Evolutionary conservation across 2,329 filamentous ascomycete species (phyloP).

Genomic region (Venturia asperata): DNA sequence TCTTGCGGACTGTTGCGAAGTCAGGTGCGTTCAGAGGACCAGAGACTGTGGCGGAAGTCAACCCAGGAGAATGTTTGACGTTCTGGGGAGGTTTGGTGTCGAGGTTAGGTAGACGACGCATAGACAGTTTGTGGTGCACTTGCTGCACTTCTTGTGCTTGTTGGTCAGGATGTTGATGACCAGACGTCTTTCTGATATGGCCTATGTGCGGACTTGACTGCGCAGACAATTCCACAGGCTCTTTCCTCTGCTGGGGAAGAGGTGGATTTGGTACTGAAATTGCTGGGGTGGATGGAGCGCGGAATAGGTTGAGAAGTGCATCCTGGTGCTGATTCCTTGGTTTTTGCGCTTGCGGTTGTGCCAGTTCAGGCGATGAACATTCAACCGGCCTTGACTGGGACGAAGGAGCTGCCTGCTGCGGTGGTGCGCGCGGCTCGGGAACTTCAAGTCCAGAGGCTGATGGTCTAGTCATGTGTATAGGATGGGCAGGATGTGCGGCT

Average conservation of each 20-base stretch:
- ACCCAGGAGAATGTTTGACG: background rate
- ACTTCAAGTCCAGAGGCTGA: background rate
- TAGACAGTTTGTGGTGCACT: constrained; percentile 16
- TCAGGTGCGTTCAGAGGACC: constrained; percentile 38
- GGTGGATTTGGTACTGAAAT: constrained; percentile 8
- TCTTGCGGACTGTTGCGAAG: constrained; percentile 32
- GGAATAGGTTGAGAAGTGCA: constrained; percentile 41
- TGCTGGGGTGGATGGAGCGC: constrained; percentile 27
- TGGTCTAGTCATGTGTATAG: constrained; percentile 9
- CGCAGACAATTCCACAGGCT: constrained; percentile 26
- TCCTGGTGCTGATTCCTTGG: constrained; percentile 33
- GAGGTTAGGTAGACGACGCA: constrained; percentile 16
- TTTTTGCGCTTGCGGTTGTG: constrained; percentile 15
- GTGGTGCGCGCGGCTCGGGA: background rate
- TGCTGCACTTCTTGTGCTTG: constrained; percentile 14
- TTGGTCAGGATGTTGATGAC: constrained; percentile 16
- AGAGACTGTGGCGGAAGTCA: constrained; percentile 33
- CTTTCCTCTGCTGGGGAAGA: background rate
- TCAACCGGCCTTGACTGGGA: constrained; percentile 4
- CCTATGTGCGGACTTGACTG: constrained; percentile 21
- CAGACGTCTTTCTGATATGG: background rate
- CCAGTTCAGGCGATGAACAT: constrained; percentile 9
- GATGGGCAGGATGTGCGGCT: constrained; percentile 1
- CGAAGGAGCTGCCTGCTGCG: constrained; percentile 15
- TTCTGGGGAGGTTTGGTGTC: background rate